A percentile compares a stretch with the other conserved stretches of the same genome.
These are phyloP conservation scores for Astrothelium subdiscretum DNA, from an alignment of 495 filamentous ascomycete genomes.

Conservation along the genomic window DNA sequence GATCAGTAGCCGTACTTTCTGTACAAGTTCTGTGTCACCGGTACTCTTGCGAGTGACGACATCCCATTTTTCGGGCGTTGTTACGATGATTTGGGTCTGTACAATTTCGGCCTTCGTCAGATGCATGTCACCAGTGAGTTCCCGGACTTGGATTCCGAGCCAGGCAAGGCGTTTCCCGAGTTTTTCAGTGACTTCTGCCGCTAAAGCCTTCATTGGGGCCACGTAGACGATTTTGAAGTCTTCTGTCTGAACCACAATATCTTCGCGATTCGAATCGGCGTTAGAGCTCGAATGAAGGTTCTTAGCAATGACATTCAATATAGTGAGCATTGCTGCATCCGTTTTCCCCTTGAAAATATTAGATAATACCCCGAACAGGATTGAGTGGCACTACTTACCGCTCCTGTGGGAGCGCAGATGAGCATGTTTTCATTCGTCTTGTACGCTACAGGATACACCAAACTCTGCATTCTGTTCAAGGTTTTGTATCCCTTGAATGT, in stretches of 20 bases:
- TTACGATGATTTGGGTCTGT: conserved; percentile 95
- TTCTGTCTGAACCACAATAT: conserved; percentile 66
- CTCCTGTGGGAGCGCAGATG: conserved; percentile 95
- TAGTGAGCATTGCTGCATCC: conserved; percentile 93
- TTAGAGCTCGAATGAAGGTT: conserved; percentile 68
- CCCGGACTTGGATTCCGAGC: conserved; percentile 79
- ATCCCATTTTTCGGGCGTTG: conserved; percentile 99
- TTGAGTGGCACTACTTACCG: conserved; percentile 20
- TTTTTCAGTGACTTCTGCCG: conserved; percentile 92
- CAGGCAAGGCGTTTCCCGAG: conserved; percentile 86
- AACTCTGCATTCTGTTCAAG: conserved; percentile 94
- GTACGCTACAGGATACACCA: conserved; percentile 93
- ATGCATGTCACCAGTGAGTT: conserved; percentile 97
- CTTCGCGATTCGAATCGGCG: conserved; percentile 58
- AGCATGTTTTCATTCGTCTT: conserved; percentile 96
- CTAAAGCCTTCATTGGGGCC: conserved; percentile 94
- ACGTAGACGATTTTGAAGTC: conserved; percentile 99
- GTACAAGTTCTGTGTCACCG: conserved; percentile 92
- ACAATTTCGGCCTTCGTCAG: conserved; percentile 93
- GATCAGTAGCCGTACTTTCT: conserved; percentile 91
- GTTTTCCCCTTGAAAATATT: conserved; percentile 57
- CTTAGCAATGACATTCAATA: conserved; percentile 78
- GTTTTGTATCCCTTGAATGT: conserved; percentile 92
- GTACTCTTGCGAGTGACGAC: conserved; percentile 94
- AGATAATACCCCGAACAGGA: background rate